Base-by-base conservation (phyloP, 371 early-diverging fungal genomes). In the Mortierella sp. region DNA sequence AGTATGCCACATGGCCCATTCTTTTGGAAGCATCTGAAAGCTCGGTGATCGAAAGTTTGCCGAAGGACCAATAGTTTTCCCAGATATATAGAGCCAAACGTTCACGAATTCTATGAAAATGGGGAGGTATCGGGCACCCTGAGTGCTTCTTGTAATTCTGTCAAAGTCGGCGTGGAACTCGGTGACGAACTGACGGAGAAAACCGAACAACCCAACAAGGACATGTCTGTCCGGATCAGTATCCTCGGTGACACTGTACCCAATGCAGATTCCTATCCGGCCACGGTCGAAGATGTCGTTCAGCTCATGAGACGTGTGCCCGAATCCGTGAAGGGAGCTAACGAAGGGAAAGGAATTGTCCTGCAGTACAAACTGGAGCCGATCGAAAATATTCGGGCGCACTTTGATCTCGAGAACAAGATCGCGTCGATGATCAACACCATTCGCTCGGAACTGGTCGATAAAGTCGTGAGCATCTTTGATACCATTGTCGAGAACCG, bases 311-410 rank as follows among this genome's bases (percentile, higher is more conserved):
- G 39, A 61, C 43, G 41, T 34, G 48, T 61, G 34, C 62, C 46
- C 23, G 43, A 51, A 47, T 53, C n/a, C 52, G 37, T 53, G 4
- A 21, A 50, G 47, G 48, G 39, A 31, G 47, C 47, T 46, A 61
- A 61, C 62, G 24, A 53, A 52, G 62, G 62, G 44, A 61, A 61
- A 46, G 54, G 62, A 46, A 53, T 52, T 61, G 62, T 61, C 62
- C 12, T 61, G 54, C 0, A 37, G 21, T 61, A 61, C 53, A 53
- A 31, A n/a, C 62, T 61, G 9, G 54, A 34, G 31, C 62, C 62
- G 9, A 61, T 61, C 39, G 62, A 53, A 46, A 43, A 44, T 12
- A 37, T 61, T 24, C 53, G 54, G n/a, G 53, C 17, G 17, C 34
- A 61, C 44, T 51, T 43, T 53, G 34, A 47, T n/a, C 43, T 61